Evolutionary conservation across 306 rosid species (phyloP), one percentile per base, ranked within the genome.

Genomic region (Glycine tomentella): DNA sequence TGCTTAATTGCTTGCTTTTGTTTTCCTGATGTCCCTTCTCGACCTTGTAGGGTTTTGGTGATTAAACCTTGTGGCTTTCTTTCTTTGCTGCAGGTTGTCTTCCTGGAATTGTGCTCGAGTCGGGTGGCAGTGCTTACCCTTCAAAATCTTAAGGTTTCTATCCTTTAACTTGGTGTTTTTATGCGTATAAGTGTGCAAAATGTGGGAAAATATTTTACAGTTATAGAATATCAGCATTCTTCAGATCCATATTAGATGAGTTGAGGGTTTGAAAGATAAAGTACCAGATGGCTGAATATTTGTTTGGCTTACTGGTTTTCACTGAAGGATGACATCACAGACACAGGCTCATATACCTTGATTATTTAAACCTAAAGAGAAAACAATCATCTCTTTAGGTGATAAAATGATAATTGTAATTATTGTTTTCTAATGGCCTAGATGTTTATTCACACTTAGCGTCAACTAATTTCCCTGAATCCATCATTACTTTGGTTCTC

Each of bases 41-140:
- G 49, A 63, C 9, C 36, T 81, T 42, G 38, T 75, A 6, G 45
- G 20, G n/a, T 76, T 78, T 80, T 71, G 36, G 25, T 46, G 56
- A 49, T 17, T 49, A 81, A 74, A 81, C 53, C 25, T 5, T 69
- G 64, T 80, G 72, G 46, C 61, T 75, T 57, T 65, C 44, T 80
- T 78, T 68, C 38, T 85, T 87, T 72, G 68, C 57, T 83, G 87
- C 85, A 95, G 99, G 96, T 87, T 84, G 98, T 95, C 68, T 95
- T 93, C 89, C 86, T 95, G 76, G 99, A 95, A 79, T 80, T 95
- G 72, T 95, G 99, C 89, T 82, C 96, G 1, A 90, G 93, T 76
- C 97, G 99, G 58, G 89, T 89, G 66, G 76, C 94, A 2, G 82
- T 89, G 74, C 99, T 95, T 67, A 77, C 92, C 55, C 88, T 91